phyloP scores from a whole-genome alignment of 345 rosid species.

The Corymbia maculata region DNA sequence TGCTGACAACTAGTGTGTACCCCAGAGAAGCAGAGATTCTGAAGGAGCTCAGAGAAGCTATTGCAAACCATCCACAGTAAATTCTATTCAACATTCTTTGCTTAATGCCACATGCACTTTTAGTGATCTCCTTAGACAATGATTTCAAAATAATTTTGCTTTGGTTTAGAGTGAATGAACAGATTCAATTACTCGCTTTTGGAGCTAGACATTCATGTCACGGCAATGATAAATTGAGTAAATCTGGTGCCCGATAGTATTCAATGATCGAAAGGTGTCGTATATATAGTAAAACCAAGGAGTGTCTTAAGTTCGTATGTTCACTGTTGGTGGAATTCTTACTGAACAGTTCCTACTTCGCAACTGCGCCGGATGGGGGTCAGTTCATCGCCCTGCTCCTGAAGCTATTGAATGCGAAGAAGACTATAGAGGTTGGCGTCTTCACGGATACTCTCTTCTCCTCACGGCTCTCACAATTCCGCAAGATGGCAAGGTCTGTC shows the following conservation, averaged over 20 bases:
- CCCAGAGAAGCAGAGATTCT: constrained; percentile 47
- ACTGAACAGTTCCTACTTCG: not conserved
- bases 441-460: constrained; percentile 81
- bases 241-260: not conserved
- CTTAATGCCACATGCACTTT: not conserved
- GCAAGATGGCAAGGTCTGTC: constrained; percentile 35
- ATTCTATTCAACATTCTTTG: not conserved
- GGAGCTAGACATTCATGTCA: not conserved
- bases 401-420: constrained; percentile 43
- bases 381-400: constrained; percentile 49
- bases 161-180: not conserved
- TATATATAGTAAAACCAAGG: not conserved
- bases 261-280: not conserved
- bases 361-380: constrained; percentile 58
- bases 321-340: not conserved
- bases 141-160: not conserved
- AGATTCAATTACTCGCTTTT: not conserved
- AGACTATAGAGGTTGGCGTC: constrained; percentile 58
- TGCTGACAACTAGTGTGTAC: constrained; percentile 52
- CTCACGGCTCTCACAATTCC: constrained; percentile 65
- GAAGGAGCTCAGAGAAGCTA: constrained; percentile 53
- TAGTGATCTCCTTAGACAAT: not conserved
- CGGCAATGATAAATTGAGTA: not conserved
- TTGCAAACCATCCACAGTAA: constrained; percentile 37
- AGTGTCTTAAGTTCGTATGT: not conserved